Evolutionary conservation across 371 early-diverging fungal genomes (phyloP), one percentile per base, ranked within the genome.

Genomic region (Phascolomyces articulosus): DNA sequence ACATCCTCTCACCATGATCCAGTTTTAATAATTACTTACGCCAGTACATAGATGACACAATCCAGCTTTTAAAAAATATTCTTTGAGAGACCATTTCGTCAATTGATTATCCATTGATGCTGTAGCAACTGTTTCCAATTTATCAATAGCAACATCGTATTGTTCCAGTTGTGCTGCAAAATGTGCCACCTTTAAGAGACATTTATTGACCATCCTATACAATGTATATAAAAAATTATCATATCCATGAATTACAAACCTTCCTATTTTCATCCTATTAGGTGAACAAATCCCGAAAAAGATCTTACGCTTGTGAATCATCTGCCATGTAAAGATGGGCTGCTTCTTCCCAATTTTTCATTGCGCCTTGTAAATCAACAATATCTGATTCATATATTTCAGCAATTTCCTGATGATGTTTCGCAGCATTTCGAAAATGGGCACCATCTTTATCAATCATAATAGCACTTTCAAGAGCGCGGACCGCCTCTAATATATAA

Each of bases 21-120:
- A 34, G 6, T n/a, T n/a, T 34, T 9, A 9, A 34, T 34, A 34
- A 26, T 8, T 9, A 48, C 75, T 59, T 80, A 90, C 90, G 62
- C 83, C 84, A 48, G 85, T 82, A 57, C 89, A 90, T 49, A 97
- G 73, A 55, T 91, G 87, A 70, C 98, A 97, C 59, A 98, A 70
- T 10, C 94, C 96, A 9, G 97, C 95, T 75, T 98, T 97, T 66
- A 97, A 81, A 58, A 97, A 91, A 78, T 96, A 97, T 40, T 96
- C 97, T 68, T 95, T 94, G 47, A 95, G 80, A 9, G 95, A 94
- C 93, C 95, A 98, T 75, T 95, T 94, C 29, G 95, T 92, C 31
- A 98, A 80, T 67, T 91, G 90, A 73, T 95, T 93, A 74, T 96
- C 94, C 65, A 96, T 69, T 55, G 90, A 88, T 55, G 87, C 89